phyloP scores from a whole-genome alignment of 306 rosid genomes.

The Cucurbita argyrosperma region DNA sequence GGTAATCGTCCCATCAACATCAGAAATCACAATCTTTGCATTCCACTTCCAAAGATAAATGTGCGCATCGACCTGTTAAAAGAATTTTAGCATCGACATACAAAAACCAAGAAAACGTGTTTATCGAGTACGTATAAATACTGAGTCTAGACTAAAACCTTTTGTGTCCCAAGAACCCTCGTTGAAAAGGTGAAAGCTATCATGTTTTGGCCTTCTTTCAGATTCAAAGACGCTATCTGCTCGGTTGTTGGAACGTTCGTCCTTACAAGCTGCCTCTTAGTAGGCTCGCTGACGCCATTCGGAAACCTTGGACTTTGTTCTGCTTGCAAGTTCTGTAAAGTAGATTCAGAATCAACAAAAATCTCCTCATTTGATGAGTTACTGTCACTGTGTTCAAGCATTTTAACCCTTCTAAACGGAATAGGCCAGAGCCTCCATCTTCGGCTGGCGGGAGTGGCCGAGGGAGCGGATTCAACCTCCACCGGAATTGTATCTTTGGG shows the following conservation, averaged over 20 bases:
- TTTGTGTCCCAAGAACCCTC: conserved; percentile 78
- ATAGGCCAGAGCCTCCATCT: conserved; percentile 93
- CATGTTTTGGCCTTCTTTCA: conserved; percentile 86
- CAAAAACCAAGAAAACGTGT: background rate
- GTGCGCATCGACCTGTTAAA: conserved; percentile 87
- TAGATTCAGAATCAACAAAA: conserved; percentile 80
- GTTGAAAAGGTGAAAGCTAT: conserved; percentile 86
- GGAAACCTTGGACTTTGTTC: conserved; percentile 22
- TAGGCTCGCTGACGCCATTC: conserved; percentile 21
- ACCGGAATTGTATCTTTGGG: conserved; percentile 58
- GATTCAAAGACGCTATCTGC: conserved; percentile 94
- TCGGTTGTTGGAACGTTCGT: conserved; percentile 89
- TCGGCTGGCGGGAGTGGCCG: conserved; percentile 44
- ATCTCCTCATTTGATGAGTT: conserved; percentile 56
- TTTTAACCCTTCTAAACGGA: conserved; percentile 82
- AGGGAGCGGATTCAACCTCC: conserved; percentile 22
- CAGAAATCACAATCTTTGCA: conserved; percentile 87
- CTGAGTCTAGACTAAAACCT: conserved; percentile 31
- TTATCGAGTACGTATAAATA: background rate
- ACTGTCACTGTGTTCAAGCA: conserved; percentile 57
- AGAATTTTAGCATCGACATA: conserved; percentile 16
- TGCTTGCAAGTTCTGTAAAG: conserved; percentile 18
- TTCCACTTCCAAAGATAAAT: conserved; percentile 98
- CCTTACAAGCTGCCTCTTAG: conserved; percentile 57
- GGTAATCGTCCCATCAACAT: conserved; percentile 97